Evolutionary conservation across 352 stramenopile genomes (phyloP), one percentile per base, ranked within the genome.

Genomic region (Aphanomyces stellatus): DNA sequence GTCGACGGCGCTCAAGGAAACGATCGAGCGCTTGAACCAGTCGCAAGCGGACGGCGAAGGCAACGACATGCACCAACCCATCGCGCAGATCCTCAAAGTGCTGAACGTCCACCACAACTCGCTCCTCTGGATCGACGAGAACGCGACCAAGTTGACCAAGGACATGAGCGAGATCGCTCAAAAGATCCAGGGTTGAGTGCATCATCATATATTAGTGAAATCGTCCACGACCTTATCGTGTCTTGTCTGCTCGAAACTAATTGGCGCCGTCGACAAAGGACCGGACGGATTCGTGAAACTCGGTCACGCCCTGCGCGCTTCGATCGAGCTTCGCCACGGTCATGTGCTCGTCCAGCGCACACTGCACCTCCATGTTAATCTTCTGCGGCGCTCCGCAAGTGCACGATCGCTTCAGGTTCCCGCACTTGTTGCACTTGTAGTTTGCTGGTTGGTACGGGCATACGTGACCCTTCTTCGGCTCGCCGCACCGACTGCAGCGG

Each of bases 81-180:
- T 92, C 51, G 82, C 90, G 64, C 86, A 94, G 74, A 91, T 94
- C 75, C 88, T 94, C 76, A 94, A 93, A 71, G 82, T 94, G 48
- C 78, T 94, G 5, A 94, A 94, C 51, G 86, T 94, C 53, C 86
- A 94, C 77, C 84, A 94, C 75, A 88, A 91, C 76, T 94, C 86
- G 53, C 76, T 94, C 17, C 76, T 91, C 63, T 94, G 86, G 86
- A 84, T 94, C 68, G 86, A 94, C 70, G 70, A 73, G 56, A 93
- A 85, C 72, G 78, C 86, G 19, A 71, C 71, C 35, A 76, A 70
- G 43, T 55, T 70, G 22, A 35, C 51, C 7, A 51, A 51, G 7
- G 63, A 70, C 51, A 65, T 70, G 51, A 40, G 34, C 48, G 24
- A 51, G 19, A 65, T 70, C 30, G 63, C 63, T 10, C 48, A 67